A percentile compares a stretch with the other conserved stretches of the same genome.
Conservation (phyloP, 805 yeast species). For the Myxozyma nipponensis region DNA sequence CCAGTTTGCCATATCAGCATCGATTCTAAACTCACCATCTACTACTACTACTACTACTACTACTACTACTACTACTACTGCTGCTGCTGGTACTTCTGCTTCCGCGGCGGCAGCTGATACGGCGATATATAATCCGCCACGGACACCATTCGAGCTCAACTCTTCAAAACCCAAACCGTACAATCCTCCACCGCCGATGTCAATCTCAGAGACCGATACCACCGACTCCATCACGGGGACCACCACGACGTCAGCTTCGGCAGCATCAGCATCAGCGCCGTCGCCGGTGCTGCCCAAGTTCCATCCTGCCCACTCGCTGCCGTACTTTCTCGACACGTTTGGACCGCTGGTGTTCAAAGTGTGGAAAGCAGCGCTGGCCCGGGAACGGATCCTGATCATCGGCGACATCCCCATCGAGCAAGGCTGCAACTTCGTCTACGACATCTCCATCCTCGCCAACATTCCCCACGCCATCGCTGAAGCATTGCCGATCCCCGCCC, state of each 20-base stretch:
- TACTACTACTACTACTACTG: slow-evolving; percentile 6
- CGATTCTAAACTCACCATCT: background rate
- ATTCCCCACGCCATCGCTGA: slow-evolving; percentile 54
- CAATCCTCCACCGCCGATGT: background rate
- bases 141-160: slow-evolving; percentile 22
- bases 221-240: slow-evolving; percentile 6
- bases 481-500: slow-evolving; percentile 34
- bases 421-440: slow-evolving; percentile 51
- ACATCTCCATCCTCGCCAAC: slow-evolving; percentile 57
- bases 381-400: slow-evolving; percentile 52
- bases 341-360: slow-evolving; percentile 66
- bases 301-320: slow-evolving; percentile 40
- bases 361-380: slow-evolving; percentile 59
- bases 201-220: slow-evolving; percentile 13
- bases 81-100: slow-evolving; percentile 43
- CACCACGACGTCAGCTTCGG: slow-evolving; percentile 30
- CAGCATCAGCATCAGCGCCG: slow-evolving; percentile 38
- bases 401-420: slow-evolving; percentile 37
- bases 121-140: slow-evolving; percentile 22
- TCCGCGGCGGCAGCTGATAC: slow-evolving; percentile 47
- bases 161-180: slow-evolving; percentile 11
- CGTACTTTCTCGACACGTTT: slow-evolving; percentile 45
- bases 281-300: slow-evolving; percentile 11
- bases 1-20: slow-evolving; percentile 8
- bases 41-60: background rate